phyloP scores from a whole-genome alignment of 345 rosid species.

The Eucalyptus melliodora region DNA sequence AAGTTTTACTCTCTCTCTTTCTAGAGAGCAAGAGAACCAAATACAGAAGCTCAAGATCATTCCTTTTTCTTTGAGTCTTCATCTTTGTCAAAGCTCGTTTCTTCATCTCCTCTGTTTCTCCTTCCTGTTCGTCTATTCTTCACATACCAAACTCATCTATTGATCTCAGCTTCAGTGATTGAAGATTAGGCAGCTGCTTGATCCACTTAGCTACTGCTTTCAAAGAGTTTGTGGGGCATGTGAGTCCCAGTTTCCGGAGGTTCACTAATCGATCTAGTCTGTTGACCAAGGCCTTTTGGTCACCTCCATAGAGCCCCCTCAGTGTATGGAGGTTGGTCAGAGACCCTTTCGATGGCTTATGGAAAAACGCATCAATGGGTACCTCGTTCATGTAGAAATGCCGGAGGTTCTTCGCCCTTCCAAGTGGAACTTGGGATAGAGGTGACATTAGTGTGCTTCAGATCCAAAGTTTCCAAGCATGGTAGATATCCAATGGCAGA shows the following conservation, averaged over 20 bases:
- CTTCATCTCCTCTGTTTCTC: too few relatives aligned
- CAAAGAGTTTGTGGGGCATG: not conserved
- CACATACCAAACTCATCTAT: not conserved
- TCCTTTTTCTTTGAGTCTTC: too few relatives aligned
- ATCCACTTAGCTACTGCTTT: not conserved
- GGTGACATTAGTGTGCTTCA: conserved; percentile 20
- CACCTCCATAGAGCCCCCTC: conserved; percentile 12
- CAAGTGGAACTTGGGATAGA: conserved; percentile 9
- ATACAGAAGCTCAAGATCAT: too few relatives aligned
- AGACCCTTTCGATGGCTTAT: not conserved
- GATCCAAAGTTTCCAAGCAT: conserved; percentile 16
- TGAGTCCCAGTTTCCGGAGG: conserved; percentile 18
- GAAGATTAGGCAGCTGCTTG: not conserved
- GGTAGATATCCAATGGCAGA: not conserved
- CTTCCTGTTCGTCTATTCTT: too few relatives aligned
- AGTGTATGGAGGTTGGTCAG: conserved; percentile 8
- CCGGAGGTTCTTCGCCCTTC: conserved; percentile 1
- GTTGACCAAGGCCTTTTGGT: not conserved
- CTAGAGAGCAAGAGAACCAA: too few relatives aligned
- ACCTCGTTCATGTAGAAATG: conserved; percentile 11
- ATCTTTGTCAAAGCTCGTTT: too few relatives aligned
- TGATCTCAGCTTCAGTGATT: conserved; percentile 14
- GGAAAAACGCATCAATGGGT: not conserved
- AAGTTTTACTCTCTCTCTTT: too few relatives aligned
- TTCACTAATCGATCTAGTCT: not conserved